Evolutionary conservation across 495 filamentous ascomycete genomes (phyloP).

Genomic region (Cercophora samala): DNA sequence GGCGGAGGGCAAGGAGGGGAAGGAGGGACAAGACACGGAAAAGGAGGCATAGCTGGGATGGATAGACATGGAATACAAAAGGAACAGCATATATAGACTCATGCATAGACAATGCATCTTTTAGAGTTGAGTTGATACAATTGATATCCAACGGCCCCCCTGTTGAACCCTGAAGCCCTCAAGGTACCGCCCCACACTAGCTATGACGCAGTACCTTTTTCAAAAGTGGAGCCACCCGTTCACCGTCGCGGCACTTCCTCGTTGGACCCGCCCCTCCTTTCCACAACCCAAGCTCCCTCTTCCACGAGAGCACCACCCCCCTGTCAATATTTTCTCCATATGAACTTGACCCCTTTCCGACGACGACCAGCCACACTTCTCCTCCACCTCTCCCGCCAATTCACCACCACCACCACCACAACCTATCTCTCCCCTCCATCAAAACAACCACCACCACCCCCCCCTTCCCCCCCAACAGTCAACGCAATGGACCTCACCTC

Average conservation of each 20-base stretch:
- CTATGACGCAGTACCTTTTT: not conserved
- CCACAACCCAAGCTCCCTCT: not conserved
- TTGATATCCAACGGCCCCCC: no score
- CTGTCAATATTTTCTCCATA: not conserved
- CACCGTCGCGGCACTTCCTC: not conserved
- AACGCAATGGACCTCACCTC: constrained; percentile 33
- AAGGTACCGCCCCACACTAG: not conserved
- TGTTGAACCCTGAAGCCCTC: not conserved
- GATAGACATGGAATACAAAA: not conserved
- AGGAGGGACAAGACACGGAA: not conserved
- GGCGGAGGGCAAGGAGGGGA: not conserved
- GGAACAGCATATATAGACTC: not conserved
- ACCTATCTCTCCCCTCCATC: not conserved
- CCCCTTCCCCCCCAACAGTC: not conserved
- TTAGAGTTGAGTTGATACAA: no score
- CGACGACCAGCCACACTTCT: not conserved
- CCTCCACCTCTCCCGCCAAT: not conserved
- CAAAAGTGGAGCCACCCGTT: not conserved
- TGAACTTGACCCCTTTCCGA: not conserved
- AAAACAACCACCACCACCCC: not conserved
- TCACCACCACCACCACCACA: not conserved
- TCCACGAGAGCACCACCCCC: not conserved
- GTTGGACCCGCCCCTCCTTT: not conserved
- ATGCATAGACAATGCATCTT: not conserved
- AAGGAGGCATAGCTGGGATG: not conserved